Conservation (phyloP, 805 yeast species). For the Alloascoidea africana region DNA sequence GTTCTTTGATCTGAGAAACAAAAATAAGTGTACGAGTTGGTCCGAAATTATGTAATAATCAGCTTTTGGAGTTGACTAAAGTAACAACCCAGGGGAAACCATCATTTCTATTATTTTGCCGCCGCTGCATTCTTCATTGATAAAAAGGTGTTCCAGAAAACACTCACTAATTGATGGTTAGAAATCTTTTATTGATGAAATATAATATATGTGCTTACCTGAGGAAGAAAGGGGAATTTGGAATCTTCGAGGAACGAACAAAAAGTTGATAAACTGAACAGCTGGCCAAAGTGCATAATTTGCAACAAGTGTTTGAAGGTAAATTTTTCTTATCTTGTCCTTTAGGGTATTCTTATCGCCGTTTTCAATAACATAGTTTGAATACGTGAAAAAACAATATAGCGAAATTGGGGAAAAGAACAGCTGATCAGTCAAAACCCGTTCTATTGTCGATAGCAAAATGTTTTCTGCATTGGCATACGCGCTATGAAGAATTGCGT, state of each 20-base stretch:
- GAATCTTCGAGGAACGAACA: slow-evolving; percentile 47
- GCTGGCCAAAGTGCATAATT: slow-evolving; percentile 74
- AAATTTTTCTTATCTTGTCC: slow-evolving; percentile 42
- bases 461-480: slow-evolving; percentile 62
- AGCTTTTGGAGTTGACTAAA: too few species aligned
- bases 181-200: too few species aligned
- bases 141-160: slow-evolving; percentile 71
- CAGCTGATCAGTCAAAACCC: slow-evolving; percentile 65
- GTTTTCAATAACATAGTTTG: slow-evolving; percentile 53
- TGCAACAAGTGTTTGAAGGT: slow-evolving; percentile 48
- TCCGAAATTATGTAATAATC: too few species aligned
- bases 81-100: too few species aligned
- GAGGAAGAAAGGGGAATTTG: slow-evolving; percentile 71
- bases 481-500: slow-evolving; percentile 46
- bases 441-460: slow-evolving; percentile 47
- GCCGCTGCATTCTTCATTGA: slow-evolving; percentile 52
- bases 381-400: slow-evolving; percentile 55
- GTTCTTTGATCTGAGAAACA: too few species aligned
- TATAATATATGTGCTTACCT: slow-evolving; percentile 9
- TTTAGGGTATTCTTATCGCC: slow-evolving; percentile 46
- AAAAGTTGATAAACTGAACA: slow-evolving; percentile 63
- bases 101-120: too few species aligned
- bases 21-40: too few species aligned
- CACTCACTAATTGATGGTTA: slow-evolving; percentile 28
- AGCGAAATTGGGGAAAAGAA: slow-evolving; percentile 63